Percentiles rank a stretch among this genome's conserved stretches.
Conservation (phyloP, 805 yeast genomes). For the Lipomyces oligophaga region DNA sequence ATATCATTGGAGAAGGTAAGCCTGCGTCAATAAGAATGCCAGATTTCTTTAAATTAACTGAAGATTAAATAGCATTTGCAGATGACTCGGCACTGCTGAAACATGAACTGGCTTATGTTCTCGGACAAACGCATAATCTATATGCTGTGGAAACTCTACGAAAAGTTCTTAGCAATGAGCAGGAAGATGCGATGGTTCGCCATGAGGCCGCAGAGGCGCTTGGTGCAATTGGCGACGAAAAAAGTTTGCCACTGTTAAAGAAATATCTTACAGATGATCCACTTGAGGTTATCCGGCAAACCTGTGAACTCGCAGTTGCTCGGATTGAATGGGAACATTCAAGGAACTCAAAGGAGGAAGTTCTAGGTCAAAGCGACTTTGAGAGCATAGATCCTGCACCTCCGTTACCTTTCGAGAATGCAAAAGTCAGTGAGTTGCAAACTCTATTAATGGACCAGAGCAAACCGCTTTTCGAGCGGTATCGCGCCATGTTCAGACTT, state of each 20-base stretch:
- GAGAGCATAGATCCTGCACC: constrained; percentile 97
- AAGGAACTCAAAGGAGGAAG: constrained; percentile 60
- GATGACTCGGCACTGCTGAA: constrained; percentile 86
- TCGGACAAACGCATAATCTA: constrained; percentile 89
- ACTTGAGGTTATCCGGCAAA: constrained; percentile 83
- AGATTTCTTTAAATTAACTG: neutral
- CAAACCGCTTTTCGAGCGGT: constrained; percentile 83
- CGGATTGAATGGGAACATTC: constrained; percentile 91
- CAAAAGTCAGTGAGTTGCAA: constrained; percentile 61
- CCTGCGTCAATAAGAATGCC: neutral
- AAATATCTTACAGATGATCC: constrained; percentile 71
- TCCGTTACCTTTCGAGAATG: constrained; percentile 65
- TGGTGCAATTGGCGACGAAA: constrained; percentile 87
- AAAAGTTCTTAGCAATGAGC: constrained; percentile 57
- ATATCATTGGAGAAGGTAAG: constrained; percentile 72
- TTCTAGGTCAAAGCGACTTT: constrained; percentile 70
- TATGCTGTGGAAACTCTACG: constrained; percentile 73
- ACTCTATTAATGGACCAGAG: constrained; percentile 68
- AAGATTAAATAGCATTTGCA: constrained; percentile 42
- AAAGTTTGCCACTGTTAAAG: constrained; percentile 62
- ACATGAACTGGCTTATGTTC: constrained; percentile 95
- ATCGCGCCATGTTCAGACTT: constrained; percentile 96
- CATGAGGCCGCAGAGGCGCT: constrained; percentile 99
- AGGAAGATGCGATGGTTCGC: constrained; percentile 88
- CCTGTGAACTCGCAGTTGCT: constrained; percentile 95